Conservation (phyloP, 2,329 filamentous ascomycete genomes). For the Fusarium heterosporum region DNA sequence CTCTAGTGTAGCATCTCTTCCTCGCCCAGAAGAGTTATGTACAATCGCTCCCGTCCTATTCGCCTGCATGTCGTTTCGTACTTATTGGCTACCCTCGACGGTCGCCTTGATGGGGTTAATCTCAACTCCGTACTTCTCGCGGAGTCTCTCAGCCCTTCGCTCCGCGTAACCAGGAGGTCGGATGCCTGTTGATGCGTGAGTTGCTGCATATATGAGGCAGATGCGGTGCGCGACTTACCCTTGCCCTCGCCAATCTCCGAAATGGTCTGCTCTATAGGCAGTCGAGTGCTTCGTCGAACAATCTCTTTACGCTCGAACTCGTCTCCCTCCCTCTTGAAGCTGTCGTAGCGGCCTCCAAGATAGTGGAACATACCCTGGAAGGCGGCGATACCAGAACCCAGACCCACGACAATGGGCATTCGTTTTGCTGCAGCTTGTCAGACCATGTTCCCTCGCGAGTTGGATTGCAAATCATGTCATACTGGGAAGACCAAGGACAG, state of each 20-base stretch:
- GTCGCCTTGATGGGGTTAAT: conserved; percentile 73
- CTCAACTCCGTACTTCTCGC: conserved; percentile 89
- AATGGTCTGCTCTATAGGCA: conserved; percentile 82
- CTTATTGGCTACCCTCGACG: conserved; percentile 58
- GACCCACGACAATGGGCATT: conserved; percentile 77
- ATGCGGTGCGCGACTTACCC: conserved; percentile 65
- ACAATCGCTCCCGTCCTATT: conserved; percentile 50
- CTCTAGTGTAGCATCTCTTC: conserved; percentile 55
- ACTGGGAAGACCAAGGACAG: conserved; percentile 79
- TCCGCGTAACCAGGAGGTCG: conserved; percentile 85
- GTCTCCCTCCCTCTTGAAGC: conserved; percentile 67
- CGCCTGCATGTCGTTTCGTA: conserved; percentile 31
- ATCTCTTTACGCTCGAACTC: conserved; percentile 83
- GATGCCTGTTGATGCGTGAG: conserved; percentile 69
- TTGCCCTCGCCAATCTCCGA: conserved; percentile 86
- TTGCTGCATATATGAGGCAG: conserved; percentile 14
- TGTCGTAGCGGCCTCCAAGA: conserved; percentile 70
- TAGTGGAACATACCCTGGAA: conserved; percentile 74
- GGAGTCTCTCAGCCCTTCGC: conserved; percentile 81
- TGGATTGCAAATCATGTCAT: conserved; percentile 65
- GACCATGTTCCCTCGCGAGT: conserved; percentile 20
- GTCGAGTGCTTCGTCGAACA: conserved; percentile 77
- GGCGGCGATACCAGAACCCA: conserved; percentile 68
- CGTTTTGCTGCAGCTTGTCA: conserved; percentile 56
- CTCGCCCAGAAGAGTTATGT: conserved; percentile 54